Percentiles rank a stretch among this genome's conserved stretches.
Conservation (phyloP, 495 filamentous ascomycete species). For the Haplographium delicatum region DNA sequence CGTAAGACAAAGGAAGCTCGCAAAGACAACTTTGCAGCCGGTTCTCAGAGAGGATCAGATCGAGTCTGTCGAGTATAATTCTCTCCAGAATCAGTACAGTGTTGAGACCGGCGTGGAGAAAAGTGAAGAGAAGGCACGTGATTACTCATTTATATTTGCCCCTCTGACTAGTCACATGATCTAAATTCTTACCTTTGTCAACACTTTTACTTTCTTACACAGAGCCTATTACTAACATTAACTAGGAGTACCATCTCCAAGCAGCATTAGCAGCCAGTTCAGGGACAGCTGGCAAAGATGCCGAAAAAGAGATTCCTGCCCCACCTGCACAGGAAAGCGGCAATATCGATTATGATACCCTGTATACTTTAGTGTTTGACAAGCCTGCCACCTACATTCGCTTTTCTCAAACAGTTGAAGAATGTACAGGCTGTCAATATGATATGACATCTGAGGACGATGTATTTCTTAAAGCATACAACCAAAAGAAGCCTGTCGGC, state of each 20-base stretch:
- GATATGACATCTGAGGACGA: conserved; percentile 90
- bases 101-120: conserved; percentile 97
- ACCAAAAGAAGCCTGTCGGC: conserved; percentile 60
- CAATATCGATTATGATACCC: conserved; percentile 74
- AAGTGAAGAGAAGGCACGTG: conserved; percentile 87
- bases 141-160: conserved; percentile 54
- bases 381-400: conserved; percentile 92
- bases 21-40: conserved; percentile 75
- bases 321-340: conserved; percentile 73
- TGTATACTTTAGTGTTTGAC: conserved; percentile 73
- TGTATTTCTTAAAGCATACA: conserved; percentile 75
- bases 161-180: conserved; percentile 24
- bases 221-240: conserved; percentile 21
- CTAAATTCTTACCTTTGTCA: no score
- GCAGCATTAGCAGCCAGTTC: conserved; percentile 76
- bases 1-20: conserved; percentile 89
- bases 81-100: conserved; percentile 47
- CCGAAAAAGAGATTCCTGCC: conserved; percentile 76
- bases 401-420: conserved; percentile 96
- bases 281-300: conserved; percentile 63
- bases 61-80: conserved; percentile 61
- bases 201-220: conserved; percentile 19
- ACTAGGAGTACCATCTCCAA: conserved; percentile 97
- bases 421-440: conserved; percentile 78
- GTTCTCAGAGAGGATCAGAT: conserved; percentile 87